Evolutionary conservation across 805 yeast species (phyloP).

Genomic region (Barnettozyma siamensis): DNA sequence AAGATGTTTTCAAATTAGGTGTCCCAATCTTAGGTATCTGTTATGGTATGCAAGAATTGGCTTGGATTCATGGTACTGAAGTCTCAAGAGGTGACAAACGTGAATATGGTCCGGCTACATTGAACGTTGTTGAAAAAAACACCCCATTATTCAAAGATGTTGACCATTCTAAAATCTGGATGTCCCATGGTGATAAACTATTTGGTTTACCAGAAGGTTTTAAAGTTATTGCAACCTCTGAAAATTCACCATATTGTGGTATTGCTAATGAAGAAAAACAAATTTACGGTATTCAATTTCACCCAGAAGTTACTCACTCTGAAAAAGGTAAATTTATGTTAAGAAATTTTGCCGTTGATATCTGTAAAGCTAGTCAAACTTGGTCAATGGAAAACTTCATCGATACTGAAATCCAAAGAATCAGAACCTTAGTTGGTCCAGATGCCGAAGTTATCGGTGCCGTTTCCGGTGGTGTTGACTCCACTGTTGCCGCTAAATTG

Average conservation of each 20-base stretch:
- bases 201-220: constrained; percentile 85
- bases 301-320: constrained; percentile 98
- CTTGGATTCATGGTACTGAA: constrained; percentile 90
- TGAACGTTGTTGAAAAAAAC: constrained; percentile 61
- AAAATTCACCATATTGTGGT: constrained; percentile 94
- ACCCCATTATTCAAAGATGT: constrained; percentile 81
- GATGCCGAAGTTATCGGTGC: constrained; percentile 99
- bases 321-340: constrained; percentile 81
- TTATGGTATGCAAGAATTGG: constrained; percentile 98
- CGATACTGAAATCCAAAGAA: constrained; percentile 92
- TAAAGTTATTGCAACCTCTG: constrained; percentile 84
- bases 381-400: constrained; percentile 99
- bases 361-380: constrained; percentile 81
- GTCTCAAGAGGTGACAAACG: constrained; percentile 96
- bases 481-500: constrained; percentile 97
- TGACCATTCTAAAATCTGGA: constrained; percentile 96
- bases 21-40: constrained; percentile 98
- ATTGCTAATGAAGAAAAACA: constrained; percentile 66
- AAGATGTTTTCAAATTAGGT: constrained; percentile 78
- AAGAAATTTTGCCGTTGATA: constrained; percentile 87
- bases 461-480: constrained; percentile 98
- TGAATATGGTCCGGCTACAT: constrained; percentile 95
- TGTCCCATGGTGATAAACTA: constrained; percentile 98
- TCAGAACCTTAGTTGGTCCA: constrained; percentile 88
- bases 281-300: constrained; percentile 96